Percentiles rank a stretch among this genome's conserved stretches.
Evolutionary conservation across 75 land plant genomes (phyloP).

Genomic region (Picea sitchensis): DNA sequence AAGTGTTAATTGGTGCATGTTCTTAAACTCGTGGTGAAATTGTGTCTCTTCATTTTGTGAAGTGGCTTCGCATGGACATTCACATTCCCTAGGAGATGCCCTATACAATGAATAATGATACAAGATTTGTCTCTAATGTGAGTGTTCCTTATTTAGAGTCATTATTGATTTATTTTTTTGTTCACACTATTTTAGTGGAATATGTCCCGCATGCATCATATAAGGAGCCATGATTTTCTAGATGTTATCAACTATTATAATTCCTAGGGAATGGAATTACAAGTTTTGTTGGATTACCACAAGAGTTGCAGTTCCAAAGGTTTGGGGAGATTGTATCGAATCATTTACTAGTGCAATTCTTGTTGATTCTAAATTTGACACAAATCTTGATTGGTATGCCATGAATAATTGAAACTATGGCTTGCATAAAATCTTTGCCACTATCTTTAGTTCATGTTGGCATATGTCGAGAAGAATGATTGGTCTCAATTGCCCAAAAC

Average conservation of each 20-base stretch:
- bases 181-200: slow-evolving; percentile 59
- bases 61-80: slow-evolving; percentile 65
- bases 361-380: too few species aligned
- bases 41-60: slow-evolving; percentile 53
- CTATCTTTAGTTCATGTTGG: too few species aligned
- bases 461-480: too few species aligned
- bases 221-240: slow-evolving; percentile 42
- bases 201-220: slow-evolving; percentile 85
- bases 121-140: slow-evolving; percentile 13
- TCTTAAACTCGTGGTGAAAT: slow-evolving; percentile 49
- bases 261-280: too few species aligned
- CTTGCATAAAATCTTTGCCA: too few species aligned
- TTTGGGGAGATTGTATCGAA: too few species aligned
- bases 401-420: too few species aligned
- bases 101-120: slow-evolving; percentile 18
- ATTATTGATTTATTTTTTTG: slow-evolving; percentile 51
- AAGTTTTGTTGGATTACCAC: too few species aligned
- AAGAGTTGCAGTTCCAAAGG: too few species aligned
- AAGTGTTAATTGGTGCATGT: slow-evolving; percentile 81
- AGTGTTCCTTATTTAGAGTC: slow-evolving; percentile 38
- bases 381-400: too few species aligned
- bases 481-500: too few species aligned
- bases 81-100: slow-evolving; percentile 20
- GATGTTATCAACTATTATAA: slow-evolving; percentile 48
- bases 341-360: too few species aligned